Percentiles rank a stretch among this genome's conserved stretches.
Evolutionary conservation across 2,329 filamentous ascomycete species (phyloP).

Genomic region (Cryoendolithus antarcticus): DNA sequence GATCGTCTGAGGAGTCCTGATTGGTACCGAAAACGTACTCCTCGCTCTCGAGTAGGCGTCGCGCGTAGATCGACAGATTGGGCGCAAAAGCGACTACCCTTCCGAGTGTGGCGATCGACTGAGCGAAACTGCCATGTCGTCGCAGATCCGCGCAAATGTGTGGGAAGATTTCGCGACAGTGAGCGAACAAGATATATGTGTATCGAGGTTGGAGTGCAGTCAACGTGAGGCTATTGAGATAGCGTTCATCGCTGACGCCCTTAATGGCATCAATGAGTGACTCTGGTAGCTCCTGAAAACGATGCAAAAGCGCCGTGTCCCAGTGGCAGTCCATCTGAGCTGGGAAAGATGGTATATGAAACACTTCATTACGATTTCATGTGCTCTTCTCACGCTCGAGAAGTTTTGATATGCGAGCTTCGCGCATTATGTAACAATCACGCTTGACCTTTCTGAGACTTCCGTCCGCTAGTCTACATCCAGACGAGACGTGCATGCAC

Average conservation of each 20-base stretch:
- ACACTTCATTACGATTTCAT: too few relatives aligned
- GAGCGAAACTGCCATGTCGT: constrained; percentile 28
- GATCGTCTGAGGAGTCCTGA: constrained; percentile 9
- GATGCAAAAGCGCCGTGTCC: constrained; percentile 16
- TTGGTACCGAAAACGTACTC: constrained; percentile 5
- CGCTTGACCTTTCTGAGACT: too few relatives aligned
- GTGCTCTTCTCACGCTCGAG: too few relatives aligned
- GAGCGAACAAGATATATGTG: constrained; percentile 61
- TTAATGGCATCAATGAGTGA: constrained; percentile 59
- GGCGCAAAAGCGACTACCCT: constrained; percentile 72
- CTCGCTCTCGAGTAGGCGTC: constrained; percentile 12
- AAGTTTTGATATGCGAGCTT: too few relatives aligned
- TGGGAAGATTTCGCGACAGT: constrained; percentile 64
- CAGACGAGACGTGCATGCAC: too few relatives aligned
- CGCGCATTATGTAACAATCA: too few relatives aligned
- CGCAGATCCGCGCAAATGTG: constrained; percentile 55
- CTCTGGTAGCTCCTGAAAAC: constrained; percentile 49
- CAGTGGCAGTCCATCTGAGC: constrained; percentile 19
- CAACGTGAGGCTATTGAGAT: constrained; percentile 59
- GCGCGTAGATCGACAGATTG: constrained; percentile 45
- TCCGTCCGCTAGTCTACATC: too few relatives aligned
- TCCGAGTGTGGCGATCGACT: constrained; percentile 55
- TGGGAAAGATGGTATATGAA: too few relatives aligned
- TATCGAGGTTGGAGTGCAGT: constrained; percentile 56
- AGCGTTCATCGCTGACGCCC: constrained; percentile 48